Conservation (phyloP, 2,329 filamentous ascomycete species). For the Pezicula radicicola region DNA sequence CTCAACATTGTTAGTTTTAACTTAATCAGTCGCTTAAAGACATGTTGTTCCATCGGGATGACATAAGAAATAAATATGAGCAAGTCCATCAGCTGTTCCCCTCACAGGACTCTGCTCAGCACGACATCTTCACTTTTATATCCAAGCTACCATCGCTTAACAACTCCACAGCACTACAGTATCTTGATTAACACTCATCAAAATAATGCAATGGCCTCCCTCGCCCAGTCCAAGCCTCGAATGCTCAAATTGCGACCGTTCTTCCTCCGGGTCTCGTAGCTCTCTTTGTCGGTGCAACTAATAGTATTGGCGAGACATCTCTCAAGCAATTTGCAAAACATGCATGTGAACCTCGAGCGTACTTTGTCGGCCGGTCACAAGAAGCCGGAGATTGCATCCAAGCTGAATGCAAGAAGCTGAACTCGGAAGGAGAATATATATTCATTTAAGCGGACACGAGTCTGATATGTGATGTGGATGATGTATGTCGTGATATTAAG, state of each 20-base stretch:
- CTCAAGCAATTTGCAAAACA: slow-evolving; percentile 39
- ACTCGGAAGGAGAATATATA: slow-evolving; percentile 36
- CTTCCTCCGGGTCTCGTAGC: slow-evolving; percentile 38
- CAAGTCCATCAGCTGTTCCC: too few relatives aligned
- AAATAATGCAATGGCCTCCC: slow-evolving; percentile 3
- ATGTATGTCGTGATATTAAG: slow-evolving; percentile 44
- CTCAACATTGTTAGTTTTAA: too few relatives aligned
- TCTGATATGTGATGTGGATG: slow-evolving; percentile 41
- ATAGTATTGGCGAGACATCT: slow-evolving; percentile 44
- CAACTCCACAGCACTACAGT: too few relatives aligned
- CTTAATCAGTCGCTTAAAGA: too few relatives aligned
- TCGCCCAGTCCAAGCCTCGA: slow-evolving; percentile 4
- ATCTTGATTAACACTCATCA: too few relatives aligned
- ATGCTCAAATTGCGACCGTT: slow-evolving; percentile 4
- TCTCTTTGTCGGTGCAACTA: slow-evolving; percentile 48
- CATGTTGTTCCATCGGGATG: too few relatives aligned
- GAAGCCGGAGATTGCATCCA: slow-evolving; percentile 34
- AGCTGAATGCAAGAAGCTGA: slow-evolving; percentile 26
- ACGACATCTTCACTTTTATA: too few relatives aligned
- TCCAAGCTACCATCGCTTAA: too few relatives aligned
- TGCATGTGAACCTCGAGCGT: slow-evolving; percentile 34
- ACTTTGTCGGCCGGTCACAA: slow-evolving; percentile 43
- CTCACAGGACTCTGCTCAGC: too few relatives aligned
- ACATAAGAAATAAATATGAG: too few relatives aligned
- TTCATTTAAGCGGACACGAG: slow-evolving; percentile 42